Conservation (phyloP, 139 green algal species). For the Astrephomene gubernaculifera region DNA sequence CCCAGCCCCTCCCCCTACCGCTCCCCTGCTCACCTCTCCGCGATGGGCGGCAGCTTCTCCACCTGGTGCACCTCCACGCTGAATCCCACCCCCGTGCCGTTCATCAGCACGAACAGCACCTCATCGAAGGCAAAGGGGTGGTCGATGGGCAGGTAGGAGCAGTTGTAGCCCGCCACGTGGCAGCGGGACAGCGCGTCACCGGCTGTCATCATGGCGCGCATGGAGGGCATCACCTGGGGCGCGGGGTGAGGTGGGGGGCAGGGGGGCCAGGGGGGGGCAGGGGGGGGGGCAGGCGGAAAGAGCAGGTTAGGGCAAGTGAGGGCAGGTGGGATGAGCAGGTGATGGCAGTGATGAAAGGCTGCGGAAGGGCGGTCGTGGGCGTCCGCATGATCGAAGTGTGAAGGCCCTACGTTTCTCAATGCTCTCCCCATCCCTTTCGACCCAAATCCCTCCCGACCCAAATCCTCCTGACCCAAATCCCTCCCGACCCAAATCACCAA, state of each 20-base stretch:
- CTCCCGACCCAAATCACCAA: too few relatives aligned
- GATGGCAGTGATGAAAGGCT: too few relatives aligned
- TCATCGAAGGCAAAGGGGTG: slow-evolving; percentile 61
- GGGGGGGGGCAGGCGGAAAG: not conserved
- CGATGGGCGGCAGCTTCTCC: slow-evolving; percentile 52
- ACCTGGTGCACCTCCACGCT: slow-evolving; percentile 49
- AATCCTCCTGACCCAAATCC: too few relatives aligned
- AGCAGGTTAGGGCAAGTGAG: not conserved
- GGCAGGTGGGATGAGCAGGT: too few relatives aligned
- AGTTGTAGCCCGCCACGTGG: slow-evolving; percentile 76
- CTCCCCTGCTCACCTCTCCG: slow-evolving; percentile 39
- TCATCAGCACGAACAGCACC: slow-evolving; percentile 51
- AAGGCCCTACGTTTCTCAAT: too few relatives aligned
- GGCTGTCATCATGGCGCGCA: slow-evolving; percentile 61
- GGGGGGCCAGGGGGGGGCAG: not conserved
- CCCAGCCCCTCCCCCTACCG: not conserved
- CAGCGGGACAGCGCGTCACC: slow-evolving; percentile 55
- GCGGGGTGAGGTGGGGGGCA: not conserved
- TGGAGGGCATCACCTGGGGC: slow-evolving; percentile 58
- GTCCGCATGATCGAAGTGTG: too few relatives aligned
- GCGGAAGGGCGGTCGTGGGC: too few relatives aligned
- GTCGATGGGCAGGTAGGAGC: slow-evolving; percentile 91
- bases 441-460: too few relatives aligned
- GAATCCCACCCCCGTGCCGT: slow-evolving; percentile 60
- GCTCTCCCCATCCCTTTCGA: too few relatives aligned